Evolutionary conservation across 495 filamentous ascomycete genomes (phyloP).

Genomic region (Penicillium bovifimosum): DNA sequence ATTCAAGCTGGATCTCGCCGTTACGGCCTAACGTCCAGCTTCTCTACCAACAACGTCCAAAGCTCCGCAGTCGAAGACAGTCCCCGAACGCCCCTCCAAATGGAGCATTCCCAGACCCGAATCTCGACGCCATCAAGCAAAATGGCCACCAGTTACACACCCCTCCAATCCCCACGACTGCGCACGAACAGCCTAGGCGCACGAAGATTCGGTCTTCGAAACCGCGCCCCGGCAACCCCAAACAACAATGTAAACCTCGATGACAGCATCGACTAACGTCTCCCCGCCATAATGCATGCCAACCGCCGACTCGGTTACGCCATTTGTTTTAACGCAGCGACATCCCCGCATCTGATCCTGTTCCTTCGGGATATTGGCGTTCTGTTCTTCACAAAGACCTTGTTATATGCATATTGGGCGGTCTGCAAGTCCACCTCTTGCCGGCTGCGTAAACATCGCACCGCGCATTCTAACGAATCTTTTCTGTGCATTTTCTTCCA

Average conservation of each 20-base stretch:
- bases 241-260: conserved; percentile 30
- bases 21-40: conserved; percentile 35
- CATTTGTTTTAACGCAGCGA: conserved; percentile 7
- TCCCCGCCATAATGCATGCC: background rate
- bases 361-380: background rate
- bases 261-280: conserved; percentile 34
- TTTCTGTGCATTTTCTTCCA: conserved; percentile 4
- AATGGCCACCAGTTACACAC: conserved; percentile 38
- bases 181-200: conserved; percentile 39
- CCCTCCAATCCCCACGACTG: conserved; percentile 36
- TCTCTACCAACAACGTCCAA: conserved; percentile 19
- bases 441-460: background rate
- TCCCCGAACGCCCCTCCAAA: conserved; percentile 18
- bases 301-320: background rate
- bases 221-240: conserved; percentile 27
- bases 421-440: no score
- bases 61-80: conserved; percentile 20
- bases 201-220: conserved; percentile 35
- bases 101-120: conserved; percentile 30
- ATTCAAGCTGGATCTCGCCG: conserved; percentile 45
- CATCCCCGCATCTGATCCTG: background rate
- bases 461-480: conserved; percentile 11
- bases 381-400: background rate
- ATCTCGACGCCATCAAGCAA: conserved; percentile 37
- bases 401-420: conserved; percentile 10